Percentiles rank a stretch among this genome's conserved stretches.
Conservation (phyloP, 176 grass and related monocot species). For the Avena insularis region DNA sequence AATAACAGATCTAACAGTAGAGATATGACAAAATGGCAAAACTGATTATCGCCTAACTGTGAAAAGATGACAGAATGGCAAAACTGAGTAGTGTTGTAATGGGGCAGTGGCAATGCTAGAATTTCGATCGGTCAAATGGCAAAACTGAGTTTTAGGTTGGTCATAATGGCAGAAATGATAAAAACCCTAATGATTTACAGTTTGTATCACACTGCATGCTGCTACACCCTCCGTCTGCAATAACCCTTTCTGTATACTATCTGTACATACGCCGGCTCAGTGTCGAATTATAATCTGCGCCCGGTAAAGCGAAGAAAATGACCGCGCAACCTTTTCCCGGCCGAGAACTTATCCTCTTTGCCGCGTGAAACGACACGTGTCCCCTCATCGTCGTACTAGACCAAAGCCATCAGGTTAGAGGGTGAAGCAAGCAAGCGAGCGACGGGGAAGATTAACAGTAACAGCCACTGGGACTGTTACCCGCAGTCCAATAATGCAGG, state of each 20-base stretch:
- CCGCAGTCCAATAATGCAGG: constrained; percentile 2
- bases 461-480: background rate
- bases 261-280: background rate
- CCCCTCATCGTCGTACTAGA: background rate
- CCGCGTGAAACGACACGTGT: background rate
- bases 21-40: too few species aligned
- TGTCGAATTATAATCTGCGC: background rate
- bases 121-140: too few species aligned
- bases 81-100: too few species aligned
- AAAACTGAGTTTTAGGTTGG: too few species aligned
- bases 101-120: too few species aligned
- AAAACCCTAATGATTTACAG: too few species aligned
- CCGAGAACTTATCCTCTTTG: background rate
- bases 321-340: background rate
- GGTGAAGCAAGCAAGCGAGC: background rate
- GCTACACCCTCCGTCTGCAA: too few species aligned
- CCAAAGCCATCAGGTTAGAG: background rate
- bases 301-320: background rate
- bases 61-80: too few species aligned
- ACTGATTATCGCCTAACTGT: too few species aligned
- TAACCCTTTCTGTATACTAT: background rate
- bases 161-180: too few species aligned
- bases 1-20: too few species aligned
- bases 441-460: background rate
- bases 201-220: background rate